Conservation (phyloP, 257 asterid species). For the Nicotiana sylvestris region DNA sequence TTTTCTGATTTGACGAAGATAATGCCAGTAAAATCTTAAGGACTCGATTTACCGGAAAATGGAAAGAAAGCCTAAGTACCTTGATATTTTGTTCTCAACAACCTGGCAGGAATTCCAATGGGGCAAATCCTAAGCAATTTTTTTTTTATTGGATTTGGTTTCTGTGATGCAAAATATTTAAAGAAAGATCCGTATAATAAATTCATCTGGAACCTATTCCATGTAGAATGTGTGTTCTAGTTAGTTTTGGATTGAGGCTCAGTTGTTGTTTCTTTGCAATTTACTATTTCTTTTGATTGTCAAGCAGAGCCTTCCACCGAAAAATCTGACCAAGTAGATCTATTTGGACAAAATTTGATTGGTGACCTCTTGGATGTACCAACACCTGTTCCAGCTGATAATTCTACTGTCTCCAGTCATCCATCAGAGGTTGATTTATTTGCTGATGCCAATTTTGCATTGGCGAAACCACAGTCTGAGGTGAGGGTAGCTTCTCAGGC, state of each 20-base stretch:
- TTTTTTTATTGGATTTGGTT: neutral
- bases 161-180: neutral
- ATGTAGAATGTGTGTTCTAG: neutral
- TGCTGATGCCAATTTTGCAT: conserved; percentile 78
- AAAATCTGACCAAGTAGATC: conserved; percentile 65
- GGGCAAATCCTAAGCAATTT: neutral
- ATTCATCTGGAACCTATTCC: conserved; percentile 12
- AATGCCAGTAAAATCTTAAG: neutral
- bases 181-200: neutral
- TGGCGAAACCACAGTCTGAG: conserved; percentile 50
- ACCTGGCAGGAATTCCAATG: neutral
- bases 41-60: neutral
- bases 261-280: neutral
- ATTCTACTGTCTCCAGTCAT: conserved; percentile 34
- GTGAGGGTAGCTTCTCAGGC: conserved; percentile 33
- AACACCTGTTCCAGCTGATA: conserved; percentile 37
- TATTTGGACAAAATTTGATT: conserved; percentile 64
- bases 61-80: neutral
- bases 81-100: neutral
- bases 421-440: conserved; percentile 75
- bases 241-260: neutral
- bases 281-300: neutral
- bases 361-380: conserved; percentile 74
- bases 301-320: conserved; percentile 59
- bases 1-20: neutral